A percentile compares a stretch with the other conserved stretches of the same genome.
These are phyloP conservation scores for Chiua virens DNA, from an alignment of 768 basidiomycete genomes.

Conservation along the genomic window DNA sequence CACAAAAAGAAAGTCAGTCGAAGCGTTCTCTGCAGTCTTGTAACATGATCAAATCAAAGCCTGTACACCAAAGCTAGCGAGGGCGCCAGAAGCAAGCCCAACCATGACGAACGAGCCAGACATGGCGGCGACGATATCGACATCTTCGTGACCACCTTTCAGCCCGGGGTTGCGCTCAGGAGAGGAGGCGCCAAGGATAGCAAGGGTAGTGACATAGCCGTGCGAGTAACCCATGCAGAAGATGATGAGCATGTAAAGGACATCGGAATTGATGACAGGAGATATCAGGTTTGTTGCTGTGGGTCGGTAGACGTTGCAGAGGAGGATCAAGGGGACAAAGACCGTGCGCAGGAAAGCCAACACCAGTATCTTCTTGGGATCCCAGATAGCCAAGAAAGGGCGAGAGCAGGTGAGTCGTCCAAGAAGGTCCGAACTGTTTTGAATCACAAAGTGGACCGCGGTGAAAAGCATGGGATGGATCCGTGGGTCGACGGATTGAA, in stretches of 20 bases:
- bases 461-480: constrained; percentile 79
- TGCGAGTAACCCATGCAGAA: constrained; percentile 70
- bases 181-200: constrained; percentile 81
- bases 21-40: too few relatives aligned
- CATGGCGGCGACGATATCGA: constrained; percentile 82
- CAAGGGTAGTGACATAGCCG: constrained; percentile 73
- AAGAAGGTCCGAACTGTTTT: constrained; percentile 66
- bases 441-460: constrained; percentile 70
- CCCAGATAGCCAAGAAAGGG: constrained; percentile 64
- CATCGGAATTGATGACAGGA: constrained; percentile 66
- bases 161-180: constrained; percentile 71
- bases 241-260: constrained; percentile 68
- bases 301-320: constrained; percentile 74
- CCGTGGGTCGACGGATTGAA: constrained; percentile 62
- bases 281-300: constrained; percentile 24
- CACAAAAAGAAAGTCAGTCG: too few relatives aligned
- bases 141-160: constrained; percentile 65
- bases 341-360: constrained; percentile 67
- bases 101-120: constrained; percentile 75
- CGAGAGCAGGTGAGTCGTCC: constrained; percentile 68
- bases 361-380: constrained; percentile 55
- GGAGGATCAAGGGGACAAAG: constrained; percentile 81
- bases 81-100: constrained; percentile 71
- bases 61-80: constrained; percentile 75
- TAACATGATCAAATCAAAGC: constrained; percentile 27